Conservation (phyloP, 495 filamentous ascomycete species). For the Symbiotaphrina buchneri region DNA sequence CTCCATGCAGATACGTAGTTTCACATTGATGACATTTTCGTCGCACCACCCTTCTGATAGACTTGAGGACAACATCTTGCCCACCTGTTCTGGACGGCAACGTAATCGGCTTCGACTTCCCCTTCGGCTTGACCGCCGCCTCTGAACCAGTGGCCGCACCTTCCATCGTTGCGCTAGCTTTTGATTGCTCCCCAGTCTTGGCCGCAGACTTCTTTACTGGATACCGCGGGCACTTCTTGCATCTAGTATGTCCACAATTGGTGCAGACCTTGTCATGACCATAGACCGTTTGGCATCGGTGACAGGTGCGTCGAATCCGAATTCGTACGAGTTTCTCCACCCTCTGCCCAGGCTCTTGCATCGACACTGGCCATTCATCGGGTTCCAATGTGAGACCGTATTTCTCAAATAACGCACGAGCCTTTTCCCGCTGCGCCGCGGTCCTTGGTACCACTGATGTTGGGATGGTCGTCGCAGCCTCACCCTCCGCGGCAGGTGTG, state of each 20-base stretch:
- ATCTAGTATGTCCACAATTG: constrained; percentile 52
- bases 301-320: constrained; percentile 68
- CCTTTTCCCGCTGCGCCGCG: constrained; percentile 40
- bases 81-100: constrained; percentile 40
- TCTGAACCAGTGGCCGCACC: constrained; percentile 16
- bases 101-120: constrained; percentile 20
- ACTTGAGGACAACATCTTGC: constrained; percentile 46
- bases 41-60: constrained; percentile 43
- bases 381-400: constrained; percentile 50
- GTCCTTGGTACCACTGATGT: no score
- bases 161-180: constrained; percentile 23
- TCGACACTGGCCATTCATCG: constrained; percentile 38
- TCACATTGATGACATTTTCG: constrained; percentile 60
- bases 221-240: constrained; percentile 56
- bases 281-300: constrained; percentile 52
- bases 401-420: constrained; percentile 47
- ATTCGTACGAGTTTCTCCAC: constrained; percentile 82
- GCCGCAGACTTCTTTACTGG: constrained; percentile 32
- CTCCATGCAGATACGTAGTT: constrained; percentile 30
- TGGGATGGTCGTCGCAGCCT: no score
- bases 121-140: constrained; percentile 7
- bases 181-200: no score
- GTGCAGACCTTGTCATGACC: constrained; percentile 46
- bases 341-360: constrained; percentile 32
- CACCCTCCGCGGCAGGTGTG: no score